Percentiles rank a stretch among this genome's conserved stretches.
Evolutionary conservation across 441 rosid species (phyloP).

Genomic region (Breynia disticha): DNA sequence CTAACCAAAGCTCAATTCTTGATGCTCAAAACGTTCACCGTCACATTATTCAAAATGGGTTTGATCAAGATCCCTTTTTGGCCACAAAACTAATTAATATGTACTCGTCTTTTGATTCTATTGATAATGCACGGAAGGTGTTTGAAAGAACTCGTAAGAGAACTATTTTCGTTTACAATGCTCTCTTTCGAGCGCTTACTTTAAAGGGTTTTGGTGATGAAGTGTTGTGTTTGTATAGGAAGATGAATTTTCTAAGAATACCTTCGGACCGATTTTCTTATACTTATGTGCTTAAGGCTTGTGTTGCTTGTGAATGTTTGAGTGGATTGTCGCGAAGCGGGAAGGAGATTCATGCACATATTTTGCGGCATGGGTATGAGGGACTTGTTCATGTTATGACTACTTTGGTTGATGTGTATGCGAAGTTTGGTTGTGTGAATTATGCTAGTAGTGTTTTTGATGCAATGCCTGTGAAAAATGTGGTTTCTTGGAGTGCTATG

Average conservation of each 20-base stretch:
- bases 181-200: conserved; percentile 65
- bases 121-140: conserved; percentile 61
- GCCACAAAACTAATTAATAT: conserved; percentile 73
- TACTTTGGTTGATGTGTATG: conserved; percentile 81
- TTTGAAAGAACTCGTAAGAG: conserved; percentile 64
- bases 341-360: conserved; percentile 72
- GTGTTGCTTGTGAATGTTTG: conserved; percentile 48
- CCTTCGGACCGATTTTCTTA: conserved; percentile 74
- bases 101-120: conserved; percentile 46
- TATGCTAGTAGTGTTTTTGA: conserved; percentile 39
- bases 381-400: conserved; percentile 68
- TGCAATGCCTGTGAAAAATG: conserved; percentile 31
- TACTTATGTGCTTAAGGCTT: conserved; percentile 76
- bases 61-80: conserved; percentile 81
- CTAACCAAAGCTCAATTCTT: conserved; percentile 39
- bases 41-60: conserved; percentile 60
- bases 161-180: conserved; percentile 79
- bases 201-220: conserved; percentile 72
- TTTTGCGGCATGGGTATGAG: conserved; percentile 51
- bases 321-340: conserved; percentile 37
- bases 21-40: conserved; percentile 53
- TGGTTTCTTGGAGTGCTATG: conserved; percentile 43
- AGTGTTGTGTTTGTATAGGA: conserved; percentile 52
- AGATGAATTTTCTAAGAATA: conserved; percentile 46
- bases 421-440: conserved; percentile 55